These are phyloP conservation scores for Ramaria sp. DNA, from an alignment of 768 basidiomycete genomes.

Conservation along the genomic window DNA sequence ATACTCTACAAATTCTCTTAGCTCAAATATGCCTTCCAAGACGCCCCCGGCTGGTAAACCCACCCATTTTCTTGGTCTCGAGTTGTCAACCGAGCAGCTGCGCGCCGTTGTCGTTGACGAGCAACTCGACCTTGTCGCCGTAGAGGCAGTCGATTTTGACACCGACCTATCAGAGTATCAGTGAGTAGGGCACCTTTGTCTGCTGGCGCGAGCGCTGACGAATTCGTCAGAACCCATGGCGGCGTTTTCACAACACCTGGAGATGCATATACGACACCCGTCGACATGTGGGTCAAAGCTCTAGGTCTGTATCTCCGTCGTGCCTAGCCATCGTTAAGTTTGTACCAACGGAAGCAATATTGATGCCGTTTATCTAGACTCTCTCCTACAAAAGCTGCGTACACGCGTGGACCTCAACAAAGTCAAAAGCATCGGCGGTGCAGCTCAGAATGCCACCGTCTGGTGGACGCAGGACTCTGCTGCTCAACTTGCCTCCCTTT, in stretches of 20 bases:
- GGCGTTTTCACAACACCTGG: slow-evolving; percentile 82
- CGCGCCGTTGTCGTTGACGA: slow-evolving; percentile 79
- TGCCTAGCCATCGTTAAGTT: too few relatives aligned
- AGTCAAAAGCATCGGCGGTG: slow-evolving; percentile 68
- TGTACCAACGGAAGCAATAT: background rate
- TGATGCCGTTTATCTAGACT: slow-evolving; percentile 36
- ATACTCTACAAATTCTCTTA: slow-evolving; percentile 1
- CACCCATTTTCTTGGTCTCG: slow-evolving; percentile 75
- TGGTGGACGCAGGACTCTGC: slow-evolving; percentile 82
- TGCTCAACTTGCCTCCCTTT: slow-evolving; percentile 60
- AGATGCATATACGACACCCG: slow-evolving; percentile 78
- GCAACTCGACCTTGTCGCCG: slow-evolving; percentile 69
- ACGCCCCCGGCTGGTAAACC: slow-evolving; percentile 29
- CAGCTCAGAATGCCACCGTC: slow-evolving; percentile 74
- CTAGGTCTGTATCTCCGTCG: slow-evolving; percentile 44
- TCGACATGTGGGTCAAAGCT: slow-evolving; percentile 86
- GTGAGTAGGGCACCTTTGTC: slow-evolving; percentile 34
- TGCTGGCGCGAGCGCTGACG: background rate
- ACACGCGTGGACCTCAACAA: slow-evolving; percentile 58
- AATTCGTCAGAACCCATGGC: slow-evolving; percentile 55
- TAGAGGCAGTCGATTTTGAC: slow-evolving; percentile 79
- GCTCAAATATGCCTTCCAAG: background rate
- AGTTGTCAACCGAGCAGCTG: slow-evolving; percentile 76
- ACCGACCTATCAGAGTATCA: slow-evolving; percentile 69
- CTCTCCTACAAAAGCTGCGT: slow-evolving; percentile 64